phyloP scores from a whole-genome alignment of 441 rosid genomes.

The Capsella rubella region DNA sequence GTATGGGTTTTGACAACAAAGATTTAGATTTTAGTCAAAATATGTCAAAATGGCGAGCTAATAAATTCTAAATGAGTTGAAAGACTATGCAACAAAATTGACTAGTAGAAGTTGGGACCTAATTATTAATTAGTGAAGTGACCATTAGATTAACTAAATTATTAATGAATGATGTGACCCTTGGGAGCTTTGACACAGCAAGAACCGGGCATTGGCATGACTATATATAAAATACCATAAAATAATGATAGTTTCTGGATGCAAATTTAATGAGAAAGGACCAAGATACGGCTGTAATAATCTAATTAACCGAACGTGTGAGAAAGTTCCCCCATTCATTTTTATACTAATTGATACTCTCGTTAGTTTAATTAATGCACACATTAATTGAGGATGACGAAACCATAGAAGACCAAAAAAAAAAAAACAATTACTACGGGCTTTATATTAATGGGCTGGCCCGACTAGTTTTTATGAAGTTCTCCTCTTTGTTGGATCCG shows the following conservation, averaged over 20 bases:
- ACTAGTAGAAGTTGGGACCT: background rate
- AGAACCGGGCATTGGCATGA: too few species aligned
- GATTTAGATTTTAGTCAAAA: background rate
- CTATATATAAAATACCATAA: too few species aligned
- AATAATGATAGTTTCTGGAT: too few species aligned
- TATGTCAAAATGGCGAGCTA: background rate
- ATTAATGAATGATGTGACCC: background rate
- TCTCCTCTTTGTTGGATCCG: background rate
- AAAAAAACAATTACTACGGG: background rate
- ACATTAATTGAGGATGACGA: background rate
- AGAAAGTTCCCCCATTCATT: too few species aligned
- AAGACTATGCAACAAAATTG: background rate
- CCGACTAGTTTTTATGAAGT: background rate
- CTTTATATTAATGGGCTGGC: slow-evolving; percentile 6
- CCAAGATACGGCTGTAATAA: too few species aligned
- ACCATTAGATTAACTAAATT: background rate
- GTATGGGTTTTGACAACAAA: background rate
- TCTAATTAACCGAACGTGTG: too few species aligned
- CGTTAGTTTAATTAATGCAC: background rate
- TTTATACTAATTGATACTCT: background rate
- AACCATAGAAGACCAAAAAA: background rate
- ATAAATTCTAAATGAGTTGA: background rate
- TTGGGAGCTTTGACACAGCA: background rate
- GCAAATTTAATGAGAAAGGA: too few species aligned
- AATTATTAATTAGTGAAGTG: too few species aligned